Conservation (phyloP, 352 stramenopile species). For the Phytophthora aleatoria region DNA sequence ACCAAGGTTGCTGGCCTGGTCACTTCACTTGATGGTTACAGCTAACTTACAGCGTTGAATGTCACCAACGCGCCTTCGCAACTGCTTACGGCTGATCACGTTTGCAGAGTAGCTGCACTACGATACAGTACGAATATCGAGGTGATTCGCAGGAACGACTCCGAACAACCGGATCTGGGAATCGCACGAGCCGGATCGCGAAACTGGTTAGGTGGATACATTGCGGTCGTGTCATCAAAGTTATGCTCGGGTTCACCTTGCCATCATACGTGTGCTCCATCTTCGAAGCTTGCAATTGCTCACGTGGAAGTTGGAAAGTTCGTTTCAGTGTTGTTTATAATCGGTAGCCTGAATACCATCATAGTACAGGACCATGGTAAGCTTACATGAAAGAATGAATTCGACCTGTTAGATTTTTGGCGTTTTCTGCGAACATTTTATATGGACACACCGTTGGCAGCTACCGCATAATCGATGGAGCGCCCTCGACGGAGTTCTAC, state of each 20-base stretch:
- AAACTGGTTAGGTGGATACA: not conserved
- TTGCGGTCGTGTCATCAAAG: not conserved
- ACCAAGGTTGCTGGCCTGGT: not conserved
- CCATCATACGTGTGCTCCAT: no score
- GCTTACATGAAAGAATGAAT: not conserved
- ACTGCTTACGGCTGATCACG: not conserved
- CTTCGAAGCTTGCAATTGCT: no score
- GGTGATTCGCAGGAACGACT: not conserved
- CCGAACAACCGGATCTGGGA: not conserved
- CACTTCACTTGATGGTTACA: no score
- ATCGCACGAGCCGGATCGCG: not conserved
- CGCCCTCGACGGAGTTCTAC: slow-evolving; percentile 4
- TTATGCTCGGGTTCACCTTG: not conserved
- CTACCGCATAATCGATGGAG: slow-evolving; percentile 6
- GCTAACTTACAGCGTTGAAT: no score
- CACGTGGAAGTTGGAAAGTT: no score
- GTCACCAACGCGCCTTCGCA: not conserved
- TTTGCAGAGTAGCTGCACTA: not conserved
- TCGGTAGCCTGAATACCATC: no score
- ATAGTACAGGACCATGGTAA: no score
- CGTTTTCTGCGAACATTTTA: slow-evolving; percentile 13
- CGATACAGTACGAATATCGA: no score
- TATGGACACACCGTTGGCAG: slow-evolving; percentile 10
- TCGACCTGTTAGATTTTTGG: no score
- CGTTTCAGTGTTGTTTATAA: no score